Evolutionary conservation across 1,139 yeast species (phyloP), one percentile per base, ranked within the genome.

Genomic region (Pichia cactophila): DNA sequence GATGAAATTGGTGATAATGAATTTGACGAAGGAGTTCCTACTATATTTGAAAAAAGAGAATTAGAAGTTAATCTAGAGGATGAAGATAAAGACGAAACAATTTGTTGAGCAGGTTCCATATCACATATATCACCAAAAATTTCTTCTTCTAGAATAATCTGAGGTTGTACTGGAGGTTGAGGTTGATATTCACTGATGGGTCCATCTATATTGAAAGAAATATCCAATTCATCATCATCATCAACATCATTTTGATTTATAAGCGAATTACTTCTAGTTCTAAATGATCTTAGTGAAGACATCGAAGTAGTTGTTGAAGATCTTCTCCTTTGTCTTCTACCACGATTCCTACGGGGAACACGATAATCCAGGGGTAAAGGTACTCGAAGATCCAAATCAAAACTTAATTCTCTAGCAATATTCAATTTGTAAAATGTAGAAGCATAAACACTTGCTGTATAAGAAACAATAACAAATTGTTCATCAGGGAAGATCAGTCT

Each of bases 351-450:
- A 33, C 58, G 52, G 3, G 68, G 68, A 35, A 61, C 55, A 41
- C 62, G 58, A 50, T 55, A 61, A 47, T 63, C 66, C 2, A 48
- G 26, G 4, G 66, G 65, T 10, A 50, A 45, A 6, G 51, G 41
- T 10, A 46, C 41, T 33, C 68, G 53, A 33, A 49, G 33, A 23
- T 63, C 65, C 5, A 64, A 49, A 39, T 64, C 67, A 6, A 63
- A 53, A 14, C 66, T 61, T 16, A 64, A 33, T 43, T 64, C 68
- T 41, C 56, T 53, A 0, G 61, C 62, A 37, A 63, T 56, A 45
- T 61, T 61, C 16, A 63, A 48, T 44, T 63, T 63, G 52, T 61
- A 61, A 41, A 62, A 64, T 17, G 60, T 45, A 20, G 61, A 57
- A 16, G 61, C 56, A 46, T 59, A 62, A 23, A 49, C 50, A 16